phyloP scores from a whole-genome alignment of 345 rosid species.

The Isatis tinctoria region DNA sequence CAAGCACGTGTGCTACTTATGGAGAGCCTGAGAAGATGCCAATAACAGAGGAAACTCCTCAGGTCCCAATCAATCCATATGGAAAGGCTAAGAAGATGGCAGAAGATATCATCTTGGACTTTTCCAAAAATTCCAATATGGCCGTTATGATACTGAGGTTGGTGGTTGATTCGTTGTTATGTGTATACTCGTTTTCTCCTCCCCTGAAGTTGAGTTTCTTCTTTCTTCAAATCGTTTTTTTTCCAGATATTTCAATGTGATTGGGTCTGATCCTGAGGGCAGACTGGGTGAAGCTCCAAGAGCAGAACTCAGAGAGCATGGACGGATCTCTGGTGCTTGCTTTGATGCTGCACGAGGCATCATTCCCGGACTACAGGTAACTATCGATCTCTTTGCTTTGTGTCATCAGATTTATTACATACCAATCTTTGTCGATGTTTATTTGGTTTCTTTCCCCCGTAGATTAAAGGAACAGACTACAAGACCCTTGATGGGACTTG shows the following conservation, averaged over 20 bases:
- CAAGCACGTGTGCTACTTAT: slow-evolving; percentile 29
- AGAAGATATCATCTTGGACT: slow-evolving; percentile 57
- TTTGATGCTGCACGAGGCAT: slow-evolving; percentile 66
- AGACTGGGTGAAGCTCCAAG: slow-evolving; percentile 65
- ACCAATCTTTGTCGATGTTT: background rate
- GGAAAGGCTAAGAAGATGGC: slow-evolving; percentile 71
- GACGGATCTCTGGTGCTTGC: slow-evolving; percentile 60
- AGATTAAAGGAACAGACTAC: slow-evolving; percentile 65
- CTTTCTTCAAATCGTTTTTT: background rate
- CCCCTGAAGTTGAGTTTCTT: background rate
- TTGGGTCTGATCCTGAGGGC: slow-evolving; percentile 61
- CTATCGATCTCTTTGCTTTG: background rate
- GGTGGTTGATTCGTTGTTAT: background rate
- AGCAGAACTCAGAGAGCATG: slow-evolving; percentile 54
- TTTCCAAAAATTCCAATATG: slow-evolving; percentile 48
- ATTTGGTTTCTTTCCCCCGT: background rate
- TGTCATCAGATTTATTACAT: background rate
- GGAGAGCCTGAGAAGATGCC: slow-evolving; percentile 35
- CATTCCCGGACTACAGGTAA: slow-evolving; percentile 47
- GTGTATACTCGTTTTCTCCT: background rate
- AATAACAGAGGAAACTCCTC: slow-evolving; percentile 50
- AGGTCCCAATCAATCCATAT: slow-evolving; percentile 54
- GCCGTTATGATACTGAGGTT: slow-evolving; percentile 64
- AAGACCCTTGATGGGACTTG: slow-evolving; percentile 56
- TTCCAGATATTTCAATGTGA: slow-evolving; percentile 57